A percentile compares a stretch with the other conserved stretches of the same genome.
These are phyloP conservation scores for Aspergillus nomiae DNA, from an alignment of 2,329 filamentous ascomycete genomes.

Conservation along the genomic window DNA sequence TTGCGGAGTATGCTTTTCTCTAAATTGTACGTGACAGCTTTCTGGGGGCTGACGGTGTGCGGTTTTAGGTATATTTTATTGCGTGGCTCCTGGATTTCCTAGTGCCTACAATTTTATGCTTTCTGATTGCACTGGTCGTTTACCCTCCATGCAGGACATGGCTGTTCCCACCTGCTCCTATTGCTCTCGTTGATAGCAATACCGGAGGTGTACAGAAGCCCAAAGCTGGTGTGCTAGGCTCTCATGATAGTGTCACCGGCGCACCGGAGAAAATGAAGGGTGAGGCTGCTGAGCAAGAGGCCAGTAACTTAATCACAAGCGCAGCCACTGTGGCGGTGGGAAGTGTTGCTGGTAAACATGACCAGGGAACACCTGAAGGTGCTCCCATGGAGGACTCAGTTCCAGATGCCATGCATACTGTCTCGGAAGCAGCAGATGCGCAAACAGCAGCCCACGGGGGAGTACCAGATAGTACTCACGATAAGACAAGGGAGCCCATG, in stretches of 20 bases:
- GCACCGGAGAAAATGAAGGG: slow-evolving; percentile 82
- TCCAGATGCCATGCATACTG: slow-evolving; percentile 53
- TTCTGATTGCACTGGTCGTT: slow-evolving; percentile 66
- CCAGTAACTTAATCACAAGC: slow-evolving; percentile 75
- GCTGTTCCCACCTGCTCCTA: slow-evolving; percentile 76
- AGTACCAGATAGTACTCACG: slow-evolving; percentile 52
- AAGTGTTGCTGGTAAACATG: slow-evolving; percentile 75
- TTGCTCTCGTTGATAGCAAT: slow-evolving; percentile 69
- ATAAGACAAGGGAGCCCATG: slow-evolving; percentile 78
- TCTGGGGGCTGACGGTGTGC: not conserved
- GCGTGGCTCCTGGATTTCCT: slow-evolving; percentile 77
- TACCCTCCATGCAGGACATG: slow-evolving; percentile 63
- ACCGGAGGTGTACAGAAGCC: slow-evolving; percentile 78
- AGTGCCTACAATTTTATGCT: slow-evolving; percentile 60
- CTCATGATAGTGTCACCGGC: slow-evolving; percentile 75
- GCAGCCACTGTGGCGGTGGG: slow-evolving; percentile 74
- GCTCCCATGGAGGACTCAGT: slow-evolving; percentile 54
- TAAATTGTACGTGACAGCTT: not conserved
- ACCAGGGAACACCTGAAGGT: slow-evolving; percentile 62
- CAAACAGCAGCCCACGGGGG: slow-evolving; percentile 52
- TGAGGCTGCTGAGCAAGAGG: slow-evolving; percentile 81
- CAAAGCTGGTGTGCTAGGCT: slow-evolving; percentile 72
- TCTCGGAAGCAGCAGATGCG: slow-evolving; percentile 51
- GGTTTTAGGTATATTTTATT: slow-evolving; percentile 52
- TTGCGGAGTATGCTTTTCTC: slow-evolving; percentile 50